Percentiles rank a stretch among this genome's conserved stretches.
These are phyloP conservation scores for Gnetum montanum DNA, from an alignment of 75 land plant genomes.

Conservation along the genomic window DNA sequence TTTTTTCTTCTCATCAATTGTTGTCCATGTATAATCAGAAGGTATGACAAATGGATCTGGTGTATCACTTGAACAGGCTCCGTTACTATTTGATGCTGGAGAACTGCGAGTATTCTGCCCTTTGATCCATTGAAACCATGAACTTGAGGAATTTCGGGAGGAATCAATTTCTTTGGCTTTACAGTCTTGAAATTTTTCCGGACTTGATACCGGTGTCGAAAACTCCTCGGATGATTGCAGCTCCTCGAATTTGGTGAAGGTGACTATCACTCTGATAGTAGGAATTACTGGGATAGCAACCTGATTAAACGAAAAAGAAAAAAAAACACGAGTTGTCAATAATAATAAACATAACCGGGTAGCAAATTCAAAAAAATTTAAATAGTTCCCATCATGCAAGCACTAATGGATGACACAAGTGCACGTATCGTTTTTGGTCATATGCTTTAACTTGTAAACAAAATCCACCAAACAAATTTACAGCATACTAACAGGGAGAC, in stretches of 20 bases:
- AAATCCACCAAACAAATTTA: no score
- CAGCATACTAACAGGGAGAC: no score
- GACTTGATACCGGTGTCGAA: constrained; percentile 36
- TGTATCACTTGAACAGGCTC: constrained; percentile 12
- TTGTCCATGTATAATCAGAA: constrained; percentile 33
- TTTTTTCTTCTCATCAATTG: constrained; percentile 35
- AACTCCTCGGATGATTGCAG: constrained; percentile 26
- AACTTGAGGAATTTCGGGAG: constrained; percentile 12
- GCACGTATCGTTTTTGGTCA: no score
- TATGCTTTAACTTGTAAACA: not conserved
- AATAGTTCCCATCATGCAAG: not conserved
- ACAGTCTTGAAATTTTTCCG: constrained; percentile 12
- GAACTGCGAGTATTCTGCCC: constrained; percentile 7
- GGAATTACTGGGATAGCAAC: constrained; percentile 49
- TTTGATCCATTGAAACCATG: constrained; percentile 34
- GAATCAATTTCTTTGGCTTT: constrained; percentile 3
- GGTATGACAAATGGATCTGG: constrained; percentile 45
- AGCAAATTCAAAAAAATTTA: not conserved
- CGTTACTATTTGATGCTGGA: constrained; percentile 1
- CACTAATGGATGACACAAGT: no score
- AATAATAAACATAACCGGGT: not conserved
- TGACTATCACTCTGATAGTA: constrained; percentile 35
- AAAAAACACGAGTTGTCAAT: not conserved
- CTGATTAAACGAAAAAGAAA: constrained; percentile 17
- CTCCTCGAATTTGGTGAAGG: constrained; percentile 42